A percentile compares a stretch with the other conserved stretches of the same genome.
Conservation (phyloP, 2,329 filamentous ascomycete species). For the Trichophyton rubrum region DNA sequence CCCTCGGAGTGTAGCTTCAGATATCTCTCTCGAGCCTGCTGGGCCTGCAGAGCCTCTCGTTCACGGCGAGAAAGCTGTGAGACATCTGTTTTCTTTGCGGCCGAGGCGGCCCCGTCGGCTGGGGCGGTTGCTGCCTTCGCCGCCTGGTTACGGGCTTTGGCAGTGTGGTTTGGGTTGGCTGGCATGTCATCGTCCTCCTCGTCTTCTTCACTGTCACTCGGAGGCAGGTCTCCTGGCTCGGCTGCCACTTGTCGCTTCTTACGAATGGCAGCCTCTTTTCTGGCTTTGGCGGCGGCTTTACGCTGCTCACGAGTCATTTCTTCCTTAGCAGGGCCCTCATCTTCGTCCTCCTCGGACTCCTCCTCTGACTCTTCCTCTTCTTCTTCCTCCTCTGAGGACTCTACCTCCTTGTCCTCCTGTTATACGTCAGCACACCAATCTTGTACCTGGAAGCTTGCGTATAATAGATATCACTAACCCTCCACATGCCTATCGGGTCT, state of each 20-base stretch:
- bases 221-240: constrained; percentile 74
- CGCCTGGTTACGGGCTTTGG: constrained; percentile 56
- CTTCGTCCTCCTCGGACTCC: constrained; percentile 36
- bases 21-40: constrained; percentile 79
- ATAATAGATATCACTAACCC: constrained; percentile 30
- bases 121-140: constrained; percentile 47
- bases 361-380: constrained; percentile 43
- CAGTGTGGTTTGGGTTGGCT: constrained; percentile 78
- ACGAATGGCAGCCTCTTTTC: constrained; percentile 78
- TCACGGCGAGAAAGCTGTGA: constrained; percentile 54
- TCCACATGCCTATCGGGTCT: constrained; percentile 82
- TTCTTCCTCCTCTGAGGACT: constrained; percentile 41
- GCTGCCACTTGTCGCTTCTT: constrained; percentile 58
- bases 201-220: constrained; percentile 48
- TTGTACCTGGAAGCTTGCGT: neutral
- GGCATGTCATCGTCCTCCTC: constrained; percentile 39
- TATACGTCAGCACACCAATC: neutral
- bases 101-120: constrained; percentile 27
- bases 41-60: constrained; percentile 70
- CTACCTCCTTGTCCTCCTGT: constrained; percentile 27
- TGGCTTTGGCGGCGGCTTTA: constrained; percentile 73
- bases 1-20: constrained; percentile 84
- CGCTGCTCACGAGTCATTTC: constrained; percentile 74
- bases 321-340: constrained; percentile 38
- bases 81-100: constrained; percentile 40